Conservation (phyloP, 2,329 filamentous ascomycete genomes). For the Botrytis deweyae region DNA sequence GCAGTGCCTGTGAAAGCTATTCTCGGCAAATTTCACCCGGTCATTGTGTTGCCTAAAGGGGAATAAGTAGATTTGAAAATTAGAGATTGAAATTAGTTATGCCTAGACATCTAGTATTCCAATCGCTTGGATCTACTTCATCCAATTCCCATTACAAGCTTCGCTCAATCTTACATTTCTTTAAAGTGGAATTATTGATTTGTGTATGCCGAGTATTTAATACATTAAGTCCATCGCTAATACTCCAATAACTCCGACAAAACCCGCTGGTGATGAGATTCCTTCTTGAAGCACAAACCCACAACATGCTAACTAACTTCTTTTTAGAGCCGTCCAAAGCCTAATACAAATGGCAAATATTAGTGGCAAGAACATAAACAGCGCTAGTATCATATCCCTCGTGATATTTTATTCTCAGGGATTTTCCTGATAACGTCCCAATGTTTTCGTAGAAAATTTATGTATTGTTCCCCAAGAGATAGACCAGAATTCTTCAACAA, state of each 20-base stretch:
- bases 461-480: rapidly evolving
- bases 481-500: background rate
- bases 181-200: background rate
- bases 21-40: background rate
- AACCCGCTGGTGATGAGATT: background rate
- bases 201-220: too few relatives aligned
- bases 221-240: background rate
- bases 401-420: rapidly evolving
- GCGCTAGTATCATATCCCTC: background rate
- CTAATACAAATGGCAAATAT: background rate
- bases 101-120: background rate
- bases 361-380: background rate
- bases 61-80: background rate
- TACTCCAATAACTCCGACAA: background rate
- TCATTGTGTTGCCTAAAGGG: background rate
- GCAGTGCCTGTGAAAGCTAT: background rate
- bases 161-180: background rate
- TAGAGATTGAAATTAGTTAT: background rate
- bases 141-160: background rate
- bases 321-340: background rate
- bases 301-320: background rate
- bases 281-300: background rate
- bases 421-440: too few relatives aligned
- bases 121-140: background rate
- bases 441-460: too few relatives aligned